Evolutionary conservation across 768 basidiomycete genomes (phyloP), one percentile per base, ranked within the genome.

Genomic region (Russula compacta): DNA sequence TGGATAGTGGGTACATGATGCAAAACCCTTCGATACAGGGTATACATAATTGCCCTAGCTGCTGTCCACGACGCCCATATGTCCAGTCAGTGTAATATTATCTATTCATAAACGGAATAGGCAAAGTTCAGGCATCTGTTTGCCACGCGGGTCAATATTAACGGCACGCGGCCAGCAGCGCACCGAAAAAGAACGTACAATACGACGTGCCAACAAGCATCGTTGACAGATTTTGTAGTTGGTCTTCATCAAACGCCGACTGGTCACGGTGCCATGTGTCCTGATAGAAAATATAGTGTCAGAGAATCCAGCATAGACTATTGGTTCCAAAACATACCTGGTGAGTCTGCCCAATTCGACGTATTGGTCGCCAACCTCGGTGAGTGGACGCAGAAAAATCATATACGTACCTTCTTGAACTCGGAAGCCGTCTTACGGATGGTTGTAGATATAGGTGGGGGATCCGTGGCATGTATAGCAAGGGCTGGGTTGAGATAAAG

Each of bases 241-340:
- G 92, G 69, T 95, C 92, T 73, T 95, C 92, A 68, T 91, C 84
- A 71, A 95, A 95, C 55, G 81, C 78, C 53, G 82, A 78, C 69
- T 93, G 89, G 73, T 95, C 92, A 68, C 87, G 89, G 69, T 90
- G 89, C 91, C 91, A 93, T 39, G 89, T 92, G 70, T 95, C 92
- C 85, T 92, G 70, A 52, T 64, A 66, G 43, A 61, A 47, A 53
- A 15, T 7, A 2, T 19, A 42, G 10, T 6, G 21, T 58, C n/a
- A 50, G 38, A 17, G 10, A 44, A n/a, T 47, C n/a, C 39, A 42
- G 10, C 55, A 19, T 38, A 11, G 12, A 43, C 24, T 29, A 15
- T 6, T 29, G 44, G 19, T 32, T 40, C 17, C 32, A 29, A 33
- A 50, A 63, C 63, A 52, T 52, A 69, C 72, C 73, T 74, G 73